phyloP scores from a whole-genome alignment of 2,329 filamentous ascomycete species.

The Beauveria sp. region DNA sequence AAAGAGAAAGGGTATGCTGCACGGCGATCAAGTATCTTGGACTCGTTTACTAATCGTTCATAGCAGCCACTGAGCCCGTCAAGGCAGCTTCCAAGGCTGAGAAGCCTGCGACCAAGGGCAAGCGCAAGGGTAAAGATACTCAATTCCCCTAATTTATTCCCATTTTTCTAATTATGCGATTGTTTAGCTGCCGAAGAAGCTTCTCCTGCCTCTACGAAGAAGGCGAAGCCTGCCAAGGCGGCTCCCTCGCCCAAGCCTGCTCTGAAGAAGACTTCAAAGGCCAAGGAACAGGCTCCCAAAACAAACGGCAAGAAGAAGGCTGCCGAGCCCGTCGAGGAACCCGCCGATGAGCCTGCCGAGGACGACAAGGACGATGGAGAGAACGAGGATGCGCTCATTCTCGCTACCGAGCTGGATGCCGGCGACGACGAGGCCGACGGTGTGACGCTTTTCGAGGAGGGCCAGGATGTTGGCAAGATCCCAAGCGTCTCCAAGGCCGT shows the following conservation, averaged over 20 bases:
- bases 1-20: constrained; percentile 22
- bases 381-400: constrained; percentile 33
- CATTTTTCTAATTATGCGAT: constrained; percentile 17
- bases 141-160: constrained; percentile 13
- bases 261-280: constrained; percentile 25
- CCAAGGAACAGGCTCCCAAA: constrained; percentile 22
- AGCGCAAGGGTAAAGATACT: constrained; percentile 29
- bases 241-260: constrained; percentile 18
- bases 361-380: constrained; percentile 25
- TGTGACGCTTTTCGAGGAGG: constrained; percentile 34
- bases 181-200: constrained; percentile 34
- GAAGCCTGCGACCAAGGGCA: constrained; percentile 29
- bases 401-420: constrained; percentile 38
- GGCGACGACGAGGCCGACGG: constrained; percentile 33
- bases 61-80: constrained; percentile 22
- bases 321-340: constrained; percentile 18
- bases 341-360: constrained; percentile 16
- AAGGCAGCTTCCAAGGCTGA: constrained; percentile 16
- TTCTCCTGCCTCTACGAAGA: constrained; percentile 37
- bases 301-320: constrained; percentile 14
- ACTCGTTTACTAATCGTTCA: background rate
- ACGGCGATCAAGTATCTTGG: background rate
- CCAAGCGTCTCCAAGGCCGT: constrained; percentile 40
- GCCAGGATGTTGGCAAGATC: constrained; percentile 43
- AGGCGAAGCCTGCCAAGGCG: constrained; percentile 24